Base-by-base conservation (phyloP, 116 monocot species). In the Thalassia testudinum region DNA sequence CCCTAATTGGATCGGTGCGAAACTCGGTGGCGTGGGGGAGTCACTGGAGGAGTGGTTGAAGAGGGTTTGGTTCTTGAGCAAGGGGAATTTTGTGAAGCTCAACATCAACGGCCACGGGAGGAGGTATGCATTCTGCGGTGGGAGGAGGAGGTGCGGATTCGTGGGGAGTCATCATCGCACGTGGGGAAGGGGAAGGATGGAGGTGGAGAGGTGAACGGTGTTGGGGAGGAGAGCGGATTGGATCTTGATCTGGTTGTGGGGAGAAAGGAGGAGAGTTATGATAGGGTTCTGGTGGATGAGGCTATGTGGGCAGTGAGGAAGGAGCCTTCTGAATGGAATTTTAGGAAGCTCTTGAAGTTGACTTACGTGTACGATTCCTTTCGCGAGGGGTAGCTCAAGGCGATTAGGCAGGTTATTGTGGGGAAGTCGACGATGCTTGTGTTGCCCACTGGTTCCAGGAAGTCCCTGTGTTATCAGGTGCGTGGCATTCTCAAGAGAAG, bases 381-480 rank as follows among this genome's bases (percentile, higher is more conserved):
- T 42, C 68, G 93, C 0, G 81, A 83, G 16, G 93, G 93, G 59
- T 87, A 95, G 74, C 50, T 87, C 28, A 72, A 75, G 43, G 70
- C 78, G 7, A 84, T 95, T 24, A 75, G 70, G 67, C 62, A 63
- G 30, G 72, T 84, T 30, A n/a, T 95, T 70, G 61, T 45, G 2
- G 74, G 76, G 54, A 72, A 87, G 47, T 95, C 93, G 7, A 84
- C 72, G 12, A 87, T 95, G 84, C 57, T 95, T 6, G 81, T 95
- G 43, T 64, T 95, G 62, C 93, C 93, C 29, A 95, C 93, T 30
- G 93, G 93, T 57, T 78, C 88, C 37, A 87, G 93, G 22, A 95
- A 95, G 66, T 87, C 93, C 6, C 71, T 95, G 23, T 95, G 93
- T 60, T 95, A 95, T 63, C 87, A 93, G 87, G 93, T 93, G n/a